Conservation (phyloP, 192 early-diverging fungal species). For the Coemansia sp. region DNA sequence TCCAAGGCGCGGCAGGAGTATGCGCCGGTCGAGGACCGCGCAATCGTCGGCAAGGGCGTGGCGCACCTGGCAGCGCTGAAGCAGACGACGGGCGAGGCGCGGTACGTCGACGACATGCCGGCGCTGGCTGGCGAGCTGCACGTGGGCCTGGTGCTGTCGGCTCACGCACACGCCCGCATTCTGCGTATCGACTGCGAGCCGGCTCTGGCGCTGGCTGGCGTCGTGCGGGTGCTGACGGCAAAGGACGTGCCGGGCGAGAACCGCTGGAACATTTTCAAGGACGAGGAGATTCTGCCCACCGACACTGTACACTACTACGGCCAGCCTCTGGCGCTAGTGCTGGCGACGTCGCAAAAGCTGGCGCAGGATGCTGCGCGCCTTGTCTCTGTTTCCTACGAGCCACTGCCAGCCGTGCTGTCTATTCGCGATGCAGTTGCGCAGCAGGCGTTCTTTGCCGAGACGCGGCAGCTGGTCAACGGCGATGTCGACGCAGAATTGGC, state of each 20-base stretch:
- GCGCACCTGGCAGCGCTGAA: conserved; percentile 74
- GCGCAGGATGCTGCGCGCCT: conserved; percentile 68
- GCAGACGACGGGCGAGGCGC: conserved; percentile 81
- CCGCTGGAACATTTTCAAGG: conserved; percentile 56
- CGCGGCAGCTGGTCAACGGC: conserved; percentile 58
- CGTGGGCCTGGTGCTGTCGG: conserved; percentile 64
- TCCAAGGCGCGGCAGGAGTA: conserved; percentile 51
- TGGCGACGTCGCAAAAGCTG: conserved; percentile 63
- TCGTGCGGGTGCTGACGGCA: conserved; percentile 62
- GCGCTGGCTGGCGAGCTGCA: conserved; percentile 64
- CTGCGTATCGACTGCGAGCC: conserved; percentile 55
- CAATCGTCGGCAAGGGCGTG: conserved; percentile 64
- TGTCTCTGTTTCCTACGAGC: conserved; percentile 73
- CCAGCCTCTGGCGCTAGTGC: conserved; percentile 75
- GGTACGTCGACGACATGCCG: conserved; percentile 84
- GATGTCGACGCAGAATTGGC: conserved; percentile 59
- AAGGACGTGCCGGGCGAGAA: conserved; percentile 71
- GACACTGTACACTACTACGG: conserved; percentile 64
- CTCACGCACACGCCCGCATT: conserved; percentile 67
- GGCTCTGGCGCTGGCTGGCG: conserved; percentile 63
- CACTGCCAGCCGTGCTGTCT: conserved; percentile 66
- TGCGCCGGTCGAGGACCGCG: conserved; percentile 30
- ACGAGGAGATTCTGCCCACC: conserved; percentile 81
- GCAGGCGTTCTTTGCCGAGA: conserved; percentile 60
- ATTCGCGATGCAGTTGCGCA: conserved; percentile 76